Percentiles rank a stretch among this genome's conserved stretches.
Conservation (phyloP, 257 asterid species). For the Solanum piurae region DNA sequence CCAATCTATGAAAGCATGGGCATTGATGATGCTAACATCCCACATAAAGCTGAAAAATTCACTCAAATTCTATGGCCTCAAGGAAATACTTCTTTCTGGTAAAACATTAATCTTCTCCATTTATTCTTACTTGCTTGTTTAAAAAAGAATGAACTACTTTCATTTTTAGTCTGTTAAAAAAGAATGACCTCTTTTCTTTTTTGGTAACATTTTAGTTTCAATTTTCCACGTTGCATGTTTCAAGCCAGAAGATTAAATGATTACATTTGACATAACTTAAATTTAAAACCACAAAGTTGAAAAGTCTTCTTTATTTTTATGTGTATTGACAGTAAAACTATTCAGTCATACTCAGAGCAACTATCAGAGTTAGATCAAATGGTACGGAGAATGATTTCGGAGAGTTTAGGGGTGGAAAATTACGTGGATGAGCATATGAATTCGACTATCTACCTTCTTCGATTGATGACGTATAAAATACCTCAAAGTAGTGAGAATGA, state of each 20-base stretch:
- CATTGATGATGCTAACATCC: conserved; percentile 17
- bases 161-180: no score
- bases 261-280: no score
- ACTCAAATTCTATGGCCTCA: conserved; percentile 42
- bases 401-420: conserved; percentile 29
- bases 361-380: conserved; percentile 29
- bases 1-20: conserved; percentile 66
- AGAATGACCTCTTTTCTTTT: no score
- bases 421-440: conserved; percentile 39
- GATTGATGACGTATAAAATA: conserved; percentile 42
- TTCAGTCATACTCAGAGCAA: conserved; percentile 16
- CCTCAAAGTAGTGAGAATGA: conserved; percentile 20
- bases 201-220: no score
- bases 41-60: conserved; percentile 13
- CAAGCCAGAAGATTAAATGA: no score
- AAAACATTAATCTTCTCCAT: neutral
- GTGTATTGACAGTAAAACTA: conserved; percentile 15
- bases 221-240: no score
- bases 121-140: no score
- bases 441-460: conserved; percentile 23
- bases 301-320: no score
- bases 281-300: no score
- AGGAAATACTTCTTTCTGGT: conserved; percentile 49
- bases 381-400: conserved; percentile 35
- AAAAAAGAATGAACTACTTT: no score